Evolutionary conservation across 148 eudicot genomes (phyloP), one percentile per base, ranked within the genome.

Genomic region (Vaccinium darrowii): DNA sequence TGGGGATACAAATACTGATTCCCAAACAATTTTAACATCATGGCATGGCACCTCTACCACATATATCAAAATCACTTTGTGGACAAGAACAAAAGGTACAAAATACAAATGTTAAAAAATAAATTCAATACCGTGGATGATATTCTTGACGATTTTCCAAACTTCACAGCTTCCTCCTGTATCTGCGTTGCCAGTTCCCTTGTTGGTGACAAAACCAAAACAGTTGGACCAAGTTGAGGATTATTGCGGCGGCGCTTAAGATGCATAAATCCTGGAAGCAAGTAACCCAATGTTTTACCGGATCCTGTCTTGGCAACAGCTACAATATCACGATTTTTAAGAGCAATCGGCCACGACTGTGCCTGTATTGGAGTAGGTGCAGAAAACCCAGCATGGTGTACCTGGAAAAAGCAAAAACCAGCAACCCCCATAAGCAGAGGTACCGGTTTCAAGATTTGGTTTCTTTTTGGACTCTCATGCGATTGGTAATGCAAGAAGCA

Each of bases 141-240:
- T 54, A 95, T 91, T 85, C 90, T 90, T 12, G 94, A 91, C 53
- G 98, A 88, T 71, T 86, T 92, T 58, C 95, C 95, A 83, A 97
- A 97, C 89, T 97, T 97, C 76, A 88, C 79, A 78, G 98, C 99
- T 91, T 97, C 99, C 81, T 88, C 98, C 91, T 91, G 98, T 76
- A 97, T 97, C 90, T 97, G 99, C 10, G 97, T 95, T 8, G 99
- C 99, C 86, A 97, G 86, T 86, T 97, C 99, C 85, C 99, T 90
- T 9, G 99, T 97, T 27, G 99, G 99, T 54, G 99, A 92, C 81
- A 97, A 77, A 15, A 97, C 98, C 90, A 97, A 86, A 85, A 97
- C 94, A 65, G 96, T 94, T 23, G 99, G 99, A 21, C 99, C 98
- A 87, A 92, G 73, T 81, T 88, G 92, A 8, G 98, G 86, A 88